Evolutionary conservation across 1,139 yeast species (phyloP), one percentile per base, ranked within the genome.

Genomic region (Taphrina populina): DNA sequence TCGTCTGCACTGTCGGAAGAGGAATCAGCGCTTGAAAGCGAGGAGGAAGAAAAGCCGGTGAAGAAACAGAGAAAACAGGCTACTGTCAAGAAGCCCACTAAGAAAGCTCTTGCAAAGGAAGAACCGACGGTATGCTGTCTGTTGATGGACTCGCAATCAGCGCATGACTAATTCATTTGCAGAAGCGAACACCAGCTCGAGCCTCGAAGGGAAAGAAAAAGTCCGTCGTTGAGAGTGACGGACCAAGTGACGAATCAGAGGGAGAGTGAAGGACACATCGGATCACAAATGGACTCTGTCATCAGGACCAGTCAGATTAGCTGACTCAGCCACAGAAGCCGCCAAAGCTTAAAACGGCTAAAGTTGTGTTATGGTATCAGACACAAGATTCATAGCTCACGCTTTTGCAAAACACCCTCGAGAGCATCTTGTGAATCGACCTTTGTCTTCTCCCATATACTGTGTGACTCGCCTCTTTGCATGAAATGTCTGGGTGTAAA

Each of bases 11-110:
- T 45, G 11, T 33, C 52, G 2, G 26, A 29, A n/a, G 49, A 43
- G 27, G 49, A 43, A n/a, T 32, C 37, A 1, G 49, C 40, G 4
- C 40, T 33, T 7, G 52, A 45, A 13, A 33, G 40, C 7, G 52
- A 33, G 24, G 40, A 32, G 13, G 40, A 45, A n/a, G 30, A 23
- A 24, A 45, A 23, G 33, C 19, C 30, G 23, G 26, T 13, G 24
- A 45, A 23, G 41, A 45, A 34, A 13, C n/a, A 2, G 27, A 21
- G 19, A 6, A 21, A 5, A 8, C 26, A 27, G 23, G 27, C 17
- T 11, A 17, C 23, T 6, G 29, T 23, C 8, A 23, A 37, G 30
- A 30, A 8, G 30, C 4, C 17, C 10, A 23, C 34, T 4, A 21
- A 24, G 17, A 45, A 21, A 24, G 32, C 43, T 4, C 5, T 17